phyloP scores from a whole-genome alignment of 164 flowering plant genomes.

The Akebia trifoliata region DNA sequence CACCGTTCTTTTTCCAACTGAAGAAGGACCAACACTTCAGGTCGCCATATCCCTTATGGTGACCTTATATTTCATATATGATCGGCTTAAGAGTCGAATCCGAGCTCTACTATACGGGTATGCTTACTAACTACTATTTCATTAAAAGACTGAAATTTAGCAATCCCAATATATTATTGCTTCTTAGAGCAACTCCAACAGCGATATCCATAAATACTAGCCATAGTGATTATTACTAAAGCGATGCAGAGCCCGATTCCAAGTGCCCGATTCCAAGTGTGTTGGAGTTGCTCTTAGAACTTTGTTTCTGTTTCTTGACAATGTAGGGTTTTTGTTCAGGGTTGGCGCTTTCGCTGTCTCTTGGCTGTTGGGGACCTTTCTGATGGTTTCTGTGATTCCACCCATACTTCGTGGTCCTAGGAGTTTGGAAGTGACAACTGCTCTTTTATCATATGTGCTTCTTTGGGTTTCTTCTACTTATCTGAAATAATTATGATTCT shows the following conservation, averaged over 20 bases:
- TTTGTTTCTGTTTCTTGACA: too few species aligned
- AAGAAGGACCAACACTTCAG: slow-evolving; percentile 95
- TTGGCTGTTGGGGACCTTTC: slow-evolving; percentile 89
- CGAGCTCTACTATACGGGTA: slow-evolving; percentile 89
- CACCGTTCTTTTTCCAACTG: slow-evolving; percentile 85
- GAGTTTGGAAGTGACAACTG: slow-evolving; percentile 79
- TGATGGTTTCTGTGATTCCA: slow-evolving; percentile 93
- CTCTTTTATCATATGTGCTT: slow-evolving; percentile 64
- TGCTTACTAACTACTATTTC: slow-evolving; percentile 15
- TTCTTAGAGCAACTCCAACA: too few species aligned
- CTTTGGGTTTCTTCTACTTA: slow-evolving; percentile 94
- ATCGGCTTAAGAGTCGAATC: slow-evolving; percentile 63
- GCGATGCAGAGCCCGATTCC: too few species aligned
- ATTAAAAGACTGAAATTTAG: not conserved
- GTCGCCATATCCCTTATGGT: slow-evolving; percentile 77
- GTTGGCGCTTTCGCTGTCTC: slow-evolving; percentile 70
- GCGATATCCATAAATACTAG: too few species aligned
- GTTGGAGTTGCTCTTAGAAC: too few species aligned
- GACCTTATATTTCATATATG: slow-evolving; percentile 71
- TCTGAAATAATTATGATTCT: slow-evolving; percentile 33
- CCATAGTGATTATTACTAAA: too few species aligned
- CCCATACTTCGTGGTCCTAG: slow-evolving; percentile 74
- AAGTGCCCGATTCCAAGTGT: too few species aligned
- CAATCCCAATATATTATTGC: not conserved
- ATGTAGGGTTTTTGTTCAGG: slow-evolving; percentile 55